Base-by-base conservation (phyloP, 495 filamentous ascomycete genomes). In the Penicillium parvum region DNA sequence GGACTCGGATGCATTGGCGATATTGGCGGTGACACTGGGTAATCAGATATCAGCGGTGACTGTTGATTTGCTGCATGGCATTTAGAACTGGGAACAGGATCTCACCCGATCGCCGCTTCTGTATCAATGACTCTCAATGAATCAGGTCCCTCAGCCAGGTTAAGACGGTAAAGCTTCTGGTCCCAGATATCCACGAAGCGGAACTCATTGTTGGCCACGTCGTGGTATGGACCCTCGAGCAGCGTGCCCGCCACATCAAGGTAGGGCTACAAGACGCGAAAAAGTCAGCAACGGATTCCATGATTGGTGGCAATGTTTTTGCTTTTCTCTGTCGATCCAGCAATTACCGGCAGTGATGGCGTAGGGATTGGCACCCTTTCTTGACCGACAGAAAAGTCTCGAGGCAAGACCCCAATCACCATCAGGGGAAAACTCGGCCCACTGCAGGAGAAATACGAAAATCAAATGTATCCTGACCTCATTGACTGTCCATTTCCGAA, bases 161-260 rank as follows among this genome's bases (percentile, higher is more conserved):
- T 77, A 43, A 96, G 72, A 22, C 70, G 69, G 66, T 94, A 89
- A 28, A 95, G 59, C 47, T 82, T 79, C 58, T 84, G 73, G 47
- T 86, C 78, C 64, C 82, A 86, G 64, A 95, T 92, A 68, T 97
- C 90, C 45, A 95, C 81, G 63, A 92, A 95, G 49, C 90, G 86
- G 27, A 95, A 77, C 45, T 78, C 78, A 50, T 88, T 76, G 28
- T 74, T 81, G 16, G 64, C 63, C 19, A 72, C 59, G 55, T 92
- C 86, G 64, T 84, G 86, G 69, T 78, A 89, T 10, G 90, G 90
- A 2, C 81, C 91, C 68, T 96, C 90, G 43, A 88, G 85, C 19
- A 96, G 73, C 10, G 69, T 73, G 60, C 86, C 90, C 39, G 83
- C 71, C 40, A 84, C 69, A 46, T 85, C 67, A 32, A 95, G 65